These are phyloP conservation scores for Apophysomyces ossiformis DNA, from an alignment of 371 early-diverging fungal genomes.

Conservation along the genomic window DNA sequence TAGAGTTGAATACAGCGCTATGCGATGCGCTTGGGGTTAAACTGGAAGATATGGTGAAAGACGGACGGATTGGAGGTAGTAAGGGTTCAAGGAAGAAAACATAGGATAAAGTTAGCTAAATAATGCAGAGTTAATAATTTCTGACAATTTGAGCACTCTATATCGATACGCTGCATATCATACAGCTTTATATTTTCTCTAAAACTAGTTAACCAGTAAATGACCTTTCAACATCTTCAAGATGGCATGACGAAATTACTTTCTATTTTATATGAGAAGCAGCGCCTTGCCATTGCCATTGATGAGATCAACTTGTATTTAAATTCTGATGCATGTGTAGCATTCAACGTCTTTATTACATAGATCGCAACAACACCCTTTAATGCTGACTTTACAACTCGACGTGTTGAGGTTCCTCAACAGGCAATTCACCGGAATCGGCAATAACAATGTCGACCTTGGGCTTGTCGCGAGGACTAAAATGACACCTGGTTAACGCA, in stretches of 20 bases:
- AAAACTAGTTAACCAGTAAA: too few relatives aligned
- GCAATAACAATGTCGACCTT: constrained; percentile 66
- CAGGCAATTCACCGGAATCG: constrained; percentile 76
- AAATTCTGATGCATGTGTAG: too few relatives aligned
- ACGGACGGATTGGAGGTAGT: neutral
- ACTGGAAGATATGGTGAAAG: constrained; percentile 31
- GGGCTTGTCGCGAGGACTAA: constrained; percentile 63
- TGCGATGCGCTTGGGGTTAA: constrained; percentile 48
- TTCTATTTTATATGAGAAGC: too few relatives aligned
- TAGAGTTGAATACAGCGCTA: constrained; percentile 58
- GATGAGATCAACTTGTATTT: neutral
- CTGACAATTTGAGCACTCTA: too few relatives aligned
- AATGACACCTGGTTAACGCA: neutral
- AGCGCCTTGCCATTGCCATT: neutral
- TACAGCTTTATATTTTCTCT: too few relatives aligned
- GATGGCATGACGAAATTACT: too few relatives aligned
- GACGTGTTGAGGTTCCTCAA: constrained; percentile 48
- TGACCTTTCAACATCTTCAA: too few relatives aligned
- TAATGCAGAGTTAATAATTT: neutral
- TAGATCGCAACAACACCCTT: too few relatives aligned
- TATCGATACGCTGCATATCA: too few relatives aligned
- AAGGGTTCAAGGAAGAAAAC: neutral
- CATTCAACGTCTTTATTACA: too few relatives aligned
- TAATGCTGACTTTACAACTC: constrained; percentile 35
- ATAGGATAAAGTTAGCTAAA: neutral